These are phyloP conservation scores for Ephemerocybe angulata DNA, from an alignment of 768 basidiomycete genomes.

Conservation along the genomic window DNA sequence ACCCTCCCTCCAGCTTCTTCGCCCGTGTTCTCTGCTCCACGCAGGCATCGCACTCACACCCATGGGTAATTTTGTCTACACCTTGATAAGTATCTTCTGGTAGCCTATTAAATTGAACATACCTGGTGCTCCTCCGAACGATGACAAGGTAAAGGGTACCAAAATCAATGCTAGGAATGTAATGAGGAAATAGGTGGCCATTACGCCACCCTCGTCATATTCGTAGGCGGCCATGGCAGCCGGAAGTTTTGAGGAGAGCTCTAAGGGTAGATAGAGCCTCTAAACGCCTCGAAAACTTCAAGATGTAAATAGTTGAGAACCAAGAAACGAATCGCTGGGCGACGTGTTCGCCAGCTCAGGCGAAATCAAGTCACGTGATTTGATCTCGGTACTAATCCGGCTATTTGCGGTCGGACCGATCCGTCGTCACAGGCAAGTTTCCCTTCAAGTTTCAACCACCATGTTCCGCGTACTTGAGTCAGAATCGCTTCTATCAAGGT, in stretches of 20 bases:
- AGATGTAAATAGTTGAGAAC: too few species aligned
- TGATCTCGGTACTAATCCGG: too few species aligned
- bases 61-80: constrained; percentile 30
- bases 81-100: constrained; percentile 3
- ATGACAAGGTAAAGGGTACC: constrained; percentile 67
- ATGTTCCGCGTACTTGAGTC: too few species aligned
- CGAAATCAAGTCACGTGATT: too few species aligned
- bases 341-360: too few species aligned
- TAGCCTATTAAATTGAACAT: constrained; percentile 20
- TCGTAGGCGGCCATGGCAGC: constrained; percentile 71
- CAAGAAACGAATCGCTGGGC: too few species aligned
- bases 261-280: background rate
- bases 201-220: constrained; percentile 82
- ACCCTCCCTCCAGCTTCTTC: constrained; percentile 39
- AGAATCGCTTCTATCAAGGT: too few species aligned
- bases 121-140: constrained; percentile 44
- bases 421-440: too few species aligned
- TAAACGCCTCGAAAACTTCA: background rate
- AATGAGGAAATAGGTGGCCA: constrained; percentile 89
- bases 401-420: too few species aligned
- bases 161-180: constrained; percentile 85
- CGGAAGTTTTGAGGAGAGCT: constrained; percentile 2
- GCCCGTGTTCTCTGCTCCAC: constrained; percentile 48
- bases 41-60: constrained; percentile 65
- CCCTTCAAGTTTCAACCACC: too few species aligned